These are phyloP conservation scores for Pseudodiploospora longispora DNA, from an alignment of 2,329 filamentous ascomycete species.

Conservation along the genomic window DNA sequence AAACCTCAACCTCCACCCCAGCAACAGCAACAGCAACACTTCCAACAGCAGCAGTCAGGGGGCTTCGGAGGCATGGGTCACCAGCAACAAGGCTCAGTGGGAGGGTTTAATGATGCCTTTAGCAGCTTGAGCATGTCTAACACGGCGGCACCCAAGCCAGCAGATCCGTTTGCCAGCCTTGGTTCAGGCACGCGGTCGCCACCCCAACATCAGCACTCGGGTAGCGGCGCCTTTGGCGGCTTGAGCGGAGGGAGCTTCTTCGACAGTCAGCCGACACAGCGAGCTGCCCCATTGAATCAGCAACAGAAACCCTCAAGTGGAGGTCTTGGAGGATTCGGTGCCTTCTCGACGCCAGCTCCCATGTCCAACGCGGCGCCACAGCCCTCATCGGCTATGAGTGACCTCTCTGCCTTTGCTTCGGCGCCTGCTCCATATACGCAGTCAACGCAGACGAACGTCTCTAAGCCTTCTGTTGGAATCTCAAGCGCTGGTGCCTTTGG, in stretches of 20 bases:
- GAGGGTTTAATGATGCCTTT: constrained; percentile 73
- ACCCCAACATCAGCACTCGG: constrained; percentile 16
- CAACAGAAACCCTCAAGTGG: constrained; percentile 47
- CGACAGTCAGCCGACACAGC: constrained; percentile 59
- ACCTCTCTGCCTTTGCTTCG: constrained; percentile 72
- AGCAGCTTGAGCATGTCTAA: constrained; percentile 37
- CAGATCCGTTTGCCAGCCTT: constrained; percentile 56
- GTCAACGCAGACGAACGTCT: too few species aligned
- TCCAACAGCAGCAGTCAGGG: constrained; percentile 47
- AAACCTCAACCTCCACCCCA: constrained; percentile 58
- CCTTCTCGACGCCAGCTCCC: constrained; percentile 42
- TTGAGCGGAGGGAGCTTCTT: constrained; percentile 77
- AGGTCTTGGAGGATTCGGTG: constrained; percentile 60
- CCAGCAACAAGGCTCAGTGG: constrained; percentile 39
- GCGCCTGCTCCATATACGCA: constrained; percentile 16
- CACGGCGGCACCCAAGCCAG: constrained; percentile 34
- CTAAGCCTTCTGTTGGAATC: too few species aligned
- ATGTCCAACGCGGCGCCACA: constrained; percentile 27
- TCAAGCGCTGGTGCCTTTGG: constrained; percentile 31
- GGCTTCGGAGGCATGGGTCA: constrained; percentile 56
- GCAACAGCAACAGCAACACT: constrained; percentile 26
- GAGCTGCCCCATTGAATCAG: constrained; percentile 41
- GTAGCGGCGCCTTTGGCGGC: constrained; percentile 37
- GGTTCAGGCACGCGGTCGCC: constrained; percentile 26
- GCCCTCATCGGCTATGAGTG: constrained; percentile 55